Evolutionary conservation across 768 basidiomycete species (phyloP), one percentile per base, ranked within the genome.

Genomic region (Lactarius trivialis): DNA sequence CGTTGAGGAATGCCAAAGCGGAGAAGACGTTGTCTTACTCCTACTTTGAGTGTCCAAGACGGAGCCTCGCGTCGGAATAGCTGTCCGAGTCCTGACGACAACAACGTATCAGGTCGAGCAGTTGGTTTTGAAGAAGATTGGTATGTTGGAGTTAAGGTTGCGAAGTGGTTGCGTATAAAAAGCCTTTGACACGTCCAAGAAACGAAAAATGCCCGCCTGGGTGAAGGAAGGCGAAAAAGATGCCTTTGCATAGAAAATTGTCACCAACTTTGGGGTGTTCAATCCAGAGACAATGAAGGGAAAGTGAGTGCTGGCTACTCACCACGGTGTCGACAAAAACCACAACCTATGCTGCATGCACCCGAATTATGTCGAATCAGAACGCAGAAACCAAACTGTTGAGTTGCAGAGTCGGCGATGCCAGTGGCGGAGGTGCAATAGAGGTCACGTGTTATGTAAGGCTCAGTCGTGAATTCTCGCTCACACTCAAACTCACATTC

Each of bases 1-100:
- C 53, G 33, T 2, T 59, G 33, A 19, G 79, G 78, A 19, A 88
- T 73, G 12, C 85, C 85, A 61, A 81, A 85, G 1, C 72, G 65
- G 15, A 70, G 62, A 17, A 88, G 71, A 36, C 85, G 81, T 3
- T 68, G 59, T 15, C 58, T 70, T 2, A 82, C 72, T 53, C 56
- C 61, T 15, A 57, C 49, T 30, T 55, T 62, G 48, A 39, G 37
- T 32, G n/a, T 37, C 64, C 64, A 65, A 30, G 61, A 43, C 45
- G 52, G 37, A 28, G 8, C 64, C 54, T 63, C 53, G n/a, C 55
- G 53, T 37, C 21, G 64, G 45, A 65, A 59, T 37, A 60, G 39
- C 15, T 21, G 53, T 41, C 7, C 24, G 37, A 64, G 63, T n/a
- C 30, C 37, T 9, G 17, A 26, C 33, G 30, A 28, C 19, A 11